phyloP scores from a whole-genome alignment of 495 filamentous ascomycete species.

The Wilcoxina mikolae region DNA sequence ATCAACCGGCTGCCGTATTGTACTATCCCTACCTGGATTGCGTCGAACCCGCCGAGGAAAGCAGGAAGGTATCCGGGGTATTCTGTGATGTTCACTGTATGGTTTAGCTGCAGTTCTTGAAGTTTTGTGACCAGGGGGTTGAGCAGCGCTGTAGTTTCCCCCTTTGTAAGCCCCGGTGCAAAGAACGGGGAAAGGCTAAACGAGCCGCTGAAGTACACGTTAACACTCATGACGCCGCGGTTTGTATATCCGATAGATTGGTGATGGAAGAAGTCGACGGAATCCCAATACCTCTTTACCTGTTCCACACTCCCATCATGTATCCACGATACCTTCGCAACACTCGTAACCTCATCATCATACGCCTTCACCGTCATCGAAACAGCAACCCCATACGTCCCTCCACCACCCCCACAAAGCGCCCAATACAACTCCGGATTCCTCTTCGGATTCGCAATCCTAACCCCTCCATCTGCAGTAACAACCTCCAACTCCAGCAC shows the following conservation, averaged over 20 bases:
- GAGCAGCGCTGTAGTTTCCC: conserved; percentile 5
- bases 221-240: conserved; percentile 32
- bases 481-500: conserved; percentile 43
- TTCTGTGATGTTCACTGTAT: conserved; percentile 11
- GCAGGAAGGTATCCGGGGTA: conserved; percentile 6
- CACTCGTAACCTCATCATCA: conserved; percentile 30
- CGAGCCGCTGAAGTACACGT: conserved; percentile 37
- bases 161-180: conserved; percentile 2
- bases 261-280: conserved; percentile 35
- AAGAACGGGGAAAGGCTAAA: conserved; percentile 8
- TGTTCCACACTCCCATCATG: conserved; percentile 18
- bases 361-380: conserved; percentile 37
- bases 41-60: conserved; percentile 3
- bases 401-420: conserved; percentile 42
- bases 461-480: conserved; percentile 40
- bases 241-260: conserved; percentile 36
- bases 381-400: conserved; percentile 42
- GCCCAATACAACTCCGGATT: conserved; percentile 53
- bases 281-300: conserved; percentile 34
- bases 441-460: conserved; percentile 36
- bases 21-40: conserved; percentile 9
- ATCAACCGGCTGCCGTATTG: conserved; percentile 28
- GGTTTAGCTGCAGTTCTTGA: conserved; percentile 2
- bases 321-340: conserved; percentile 31
- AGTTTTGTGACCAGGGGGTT: conserved; percentile 11